Evolutionary conservation across 1,139 yeast genomes (phyloP).

Genomic region (Kluyveromyces sp.): DNA sequence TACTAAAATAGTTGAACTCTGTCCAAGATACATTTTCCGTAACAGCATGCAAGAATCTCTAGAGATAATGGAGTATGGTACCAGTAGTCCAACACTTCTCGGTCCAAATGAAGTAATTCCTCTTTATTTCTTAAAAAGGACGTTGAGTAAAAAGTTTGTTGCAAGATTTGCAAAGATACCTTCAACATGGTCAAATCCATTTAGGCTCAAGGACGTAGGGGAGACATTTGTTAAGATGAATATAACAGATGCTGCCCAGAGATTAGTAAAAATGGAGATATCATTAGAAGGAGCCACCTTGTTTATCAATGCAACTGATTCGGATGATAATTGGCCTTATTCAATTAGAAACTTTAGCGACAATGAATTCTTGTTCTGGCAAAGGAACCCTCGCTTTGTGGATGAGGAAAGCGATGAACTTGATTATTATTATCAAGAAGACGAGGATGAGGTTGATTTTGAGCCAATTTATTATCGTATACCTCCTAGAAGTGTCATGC

Average conservation of each 20-base stretch:
- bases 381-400: constrained; percentile 65
- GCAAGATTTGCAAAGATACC: constrained; percentile 52
- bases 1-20: constrained; percentile 68
- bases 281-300: constrained; percentile 74
- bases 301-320: constrained; percentile 66
- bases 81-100: constrained; percentile 40
- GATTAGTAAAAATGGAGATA: constrained; percentile 63
- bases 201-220: constrained; percentile 76
- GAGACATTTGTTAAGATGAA: constrained; percentile 65
- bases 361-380: constrained; percentile 75
- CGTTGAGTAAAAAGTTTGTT: constrained; percentile 43
- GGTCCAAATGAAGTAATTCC: constrained; percentile 50
- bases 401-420: constrained; percentile 22
- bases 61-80: constrained; percentile 54
- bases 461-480: constrained; percentile 70
- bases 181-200: constrained; percentile 82
- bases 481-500: constrained; percentile 93
- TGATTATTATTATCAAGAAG: constrained; percentile 34
- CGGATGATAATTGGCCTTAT: constrained; percentile 83
- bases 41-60: constrained; percentile 54
- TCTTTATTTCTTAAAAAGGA: constrained; percentile 38
- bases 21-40: constrained; percentile 75
- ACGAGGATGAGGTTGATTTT: constrained; percentile 54
- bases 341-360: constrained; percentile 86
- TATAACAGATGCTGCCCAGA: constrained; percentile 54